Evolutionary conservation across 1,139 yeast genomes (phyloP), one percentile per base, ranked within the genome.

Genomic region (Debaryomyces robertsiae): DNA sequence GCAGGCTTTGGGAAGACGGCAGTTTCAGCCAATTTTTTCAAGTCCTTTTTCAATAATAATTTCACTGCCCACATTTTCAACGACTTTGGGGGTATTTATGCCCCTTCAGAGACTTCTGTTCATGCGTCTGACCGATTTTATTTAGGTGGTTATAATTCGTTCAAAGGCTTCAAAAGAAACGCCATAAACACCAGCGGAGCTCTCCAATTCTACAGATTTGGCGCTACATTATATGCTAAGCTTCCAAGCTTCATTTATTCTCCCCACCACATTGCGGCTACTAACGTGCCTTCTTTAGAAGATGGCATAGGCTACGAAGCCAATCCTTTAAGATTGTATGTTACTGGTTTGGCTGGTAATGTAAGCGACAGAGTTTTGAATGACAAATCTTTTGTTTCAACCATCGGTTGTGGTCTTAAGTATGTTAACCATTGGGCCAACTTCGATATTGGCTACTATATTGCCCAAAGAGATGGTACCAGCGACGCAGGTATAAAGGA

Each of bases 81-180:
- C 13, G 64, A 65, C 28, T 47, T 64, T 19, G 83, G 82, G 13
- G 60, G 63, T 10, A 58, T 66, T 31, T 54, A 54, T 44, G 51
- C 59, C n/a, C 57, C 58, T 9, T 40, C 48, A n/a, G 43, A 48
- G 5, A 47, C 47, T 23, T 41, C 52, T 3, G 63, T 77, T 16
- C 79, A 74, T 45, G 52, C 60, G 5, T 55, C 70, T 9, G 84
- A 79, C 50, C 67, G 71, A 44, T 78, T 77, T 49, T 77, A 75
- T 50, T 61, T 77, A 42, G 79, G 79, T 9, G 79, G 79, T 0
- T 53, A 52, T 39, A 52, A 61, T 31, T 58, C 68, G 2, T 66
- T 74, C 48, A 55, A 56, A 39, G 79, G 79, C 1, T 73, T 69
- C 45, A 47, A 61, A 9, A 63, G 63, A 43, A 73, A 73, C 49